Base-by-base conservation (phyloP, 495 filamentous ascomycete species). In the Sordaria brevicollis region DNA sequence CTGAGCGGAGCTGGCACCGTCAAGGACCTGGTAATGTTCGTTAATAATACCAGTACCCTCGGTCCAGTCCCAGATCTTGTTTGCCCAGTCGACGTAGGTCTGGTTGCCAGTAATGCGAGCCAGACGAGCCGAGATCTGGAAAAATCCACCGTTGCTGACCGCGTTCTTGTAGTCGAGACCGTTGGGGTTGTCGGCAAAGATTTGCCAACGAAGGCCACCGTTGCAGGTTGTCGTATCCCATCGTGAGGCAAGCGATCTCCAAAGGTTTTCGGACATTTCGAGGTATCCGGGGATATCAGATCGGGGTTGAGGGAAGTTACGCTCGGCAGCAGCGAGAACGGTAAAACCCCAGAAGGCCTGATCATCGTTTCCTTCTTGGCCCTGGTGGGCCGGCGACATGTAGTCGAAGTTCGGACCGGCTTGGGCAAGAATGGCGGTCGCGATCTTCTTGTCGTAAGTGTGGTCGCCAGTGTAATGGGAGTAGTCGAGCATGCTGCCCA, bases 151-250 rank as follows among this genome's bases (percentile, higher is more conserved):
- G 77, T 92, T 92, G 72, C 86, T 86, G 72, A 91, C 88, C 21
- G 86, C 80, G 79, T 92, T 92, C 74, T 91, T 91, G 85, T 91
- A 90, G 70, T 81, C 81, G 35, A 88, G 81, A n/a, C 93, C 93
- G 66, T 86, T 88, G 9, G 82, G 82, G 72, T 95, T 93, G 69
- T 85, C 90, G 1, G 86, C 85, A 77, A 90, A 92, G 70, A 96
- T 93, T 80, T 97, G 93, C 93, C 93, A 97, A 19, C 86, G 79
- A 65, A 97, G 76, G 5, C 92, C 92, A 38, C 92, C 92, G 36
- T 81, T 82, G 71, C 92, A 95, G 15, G 81, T 83, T 3, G 81
- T 80, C 0, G 78, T 81, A 77, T 96, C 88, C 93, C 93, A 97
- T 11, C 92, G 85, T 4, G 78, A 73, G 5, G 78, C 83, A 70